phyloP scores from a whole-genome alignment of 805 yeast genomes.

The Hanseniaspora guilliermondii region DNA sequence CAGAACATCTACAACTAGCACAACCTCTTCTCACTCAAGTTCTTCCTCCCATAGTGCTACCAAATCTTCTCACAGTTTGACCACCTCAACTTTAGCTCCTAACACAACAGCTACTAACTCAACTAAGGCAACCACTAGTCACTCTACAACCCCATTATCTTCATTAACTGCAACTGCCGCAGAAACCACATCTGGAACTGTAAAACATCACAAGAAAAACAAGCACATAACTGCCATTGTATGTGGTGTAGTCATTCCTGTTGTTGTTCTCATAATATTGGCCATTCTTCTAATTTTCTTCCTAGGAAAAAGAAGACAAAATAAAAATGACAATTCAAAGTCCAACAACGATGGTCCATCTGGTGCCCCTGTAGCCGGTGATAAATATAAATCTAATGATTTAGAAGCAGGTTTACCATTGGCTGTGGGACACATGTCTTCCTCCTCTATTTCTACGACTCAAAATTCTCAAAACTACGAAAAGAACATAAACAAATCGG shows the following conservation, averaged over 20 bases:
- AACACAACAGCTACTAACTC: slow-evolving; percentile 14
- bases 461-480: slow-evolving; percentile 40
- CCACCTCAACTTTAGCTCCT: slow-evolving; percentile 19
- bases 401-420: slow-evolving; percentile 26
- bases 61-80: slow-evolving; percentile 16
- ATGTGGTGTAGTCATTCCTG: slow-evolving; percentile 77
- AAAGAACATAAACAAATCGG: slow-evolving; percentile 22
- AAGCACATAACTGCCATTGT: slow-evolving; percentile 69
- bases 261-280: slow-evolving; percentile 38
- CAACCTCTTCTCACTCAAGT: background rate
- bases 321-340: slow-evolving; percentile 25
- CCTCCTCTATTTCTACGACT: slow-evolving; percentile 40
- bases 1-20: slow-evolving; percentile 16
- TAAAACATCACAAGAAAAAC: slow-evolving; percentile 18
- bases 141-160: slow-evolving; percentile 24
- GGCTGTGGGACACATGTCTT: slow-evolving; percentile 21
- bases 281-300: slow-evolving; percentile 45
- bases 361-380: slow-evolving; percentile 29
- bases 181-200: slow-evolving; percentile 16
- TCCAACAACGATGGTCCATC: slow-evolving; percentile 30
- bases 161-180: slow-evolving; percentile 22
- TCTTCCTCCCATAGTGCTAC: background rate
- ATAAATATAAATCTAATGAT: slow-evolving; percentile 21
- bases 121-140: slow-evolving; percentile 25
- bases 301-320: slow-evolving; percentile 34